Conservation (phyloP, 2,329 filamentous ascomycete species). For the Pseudocercospora crystallina region DNA sequence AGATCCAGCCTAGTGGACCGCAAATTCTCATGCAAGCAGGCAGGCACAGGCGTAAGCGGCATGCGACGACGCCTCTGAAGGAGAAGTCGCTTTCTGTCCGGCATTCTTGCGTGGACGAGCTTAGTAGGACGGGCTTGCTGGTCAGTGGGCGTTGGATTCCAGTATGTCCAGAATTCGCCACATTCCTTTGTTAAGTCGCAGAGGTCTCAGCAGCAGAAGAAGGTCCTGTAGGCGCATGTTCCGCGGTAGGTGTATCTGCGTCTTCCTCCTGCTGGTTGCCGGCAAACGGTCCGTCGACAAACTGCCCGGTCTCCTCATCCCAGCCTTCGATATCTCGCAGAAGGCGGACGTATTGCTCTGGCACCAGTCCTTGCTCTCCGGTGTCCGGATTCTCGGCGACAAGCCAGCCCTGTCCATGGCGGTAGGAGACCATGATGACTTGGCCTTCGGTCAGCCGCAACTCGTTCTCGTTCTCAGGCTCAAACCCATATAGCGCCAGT, state of each 20-base stretch:
- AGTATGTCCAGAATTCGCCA: no score
- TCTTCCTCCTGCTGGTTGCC: slow-evolving; percentile 1
- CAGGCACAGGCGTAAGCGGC: no score
- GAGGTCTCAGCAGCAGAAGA: no score
- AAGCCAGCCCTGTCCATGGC: slow-evolving; percentile 95
- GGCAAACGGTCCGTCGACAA: slow-evolving; percentile 40
- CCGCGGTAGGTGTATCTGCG: not conserved
- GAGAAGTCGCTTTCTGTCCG: no score
- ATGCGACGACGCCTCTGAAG: no score
- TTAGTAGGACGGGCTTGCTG: no score
- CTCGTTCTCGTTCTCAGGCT: slow-evolving; percentile 94
- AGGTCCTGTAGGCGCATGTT: not conserved
- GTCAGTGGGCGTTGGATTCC: no score
- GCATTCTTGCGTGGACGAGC: no score
- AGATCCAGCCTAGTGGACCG: no score
- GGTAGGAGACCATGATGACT: slow-evolving; percentile 93
- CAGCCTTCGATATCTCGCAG: slow-evolving; percentile 92
- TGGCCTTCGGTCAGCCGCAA: slow-evolving; percentile 89
- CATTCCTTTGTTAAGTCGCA: no score
- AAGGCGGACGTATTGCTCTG: slow-evolving; percentile 92
- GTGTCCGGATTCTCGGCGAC: slow-evolving; percentile 95
- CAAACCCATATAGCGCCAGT: slow-evolving; percentile 92
- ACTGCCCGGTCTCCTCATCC: slow-evolving; percentile 77
- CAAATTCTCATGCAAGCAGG: no score
- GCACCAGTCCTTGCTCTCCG: slow-evolving; percentile 88